Evolutionary conservation across 2,329 filamentous ascomycete genomes (phyloP).

Genomic region (Scortechinia acanthostroma): DNA sequence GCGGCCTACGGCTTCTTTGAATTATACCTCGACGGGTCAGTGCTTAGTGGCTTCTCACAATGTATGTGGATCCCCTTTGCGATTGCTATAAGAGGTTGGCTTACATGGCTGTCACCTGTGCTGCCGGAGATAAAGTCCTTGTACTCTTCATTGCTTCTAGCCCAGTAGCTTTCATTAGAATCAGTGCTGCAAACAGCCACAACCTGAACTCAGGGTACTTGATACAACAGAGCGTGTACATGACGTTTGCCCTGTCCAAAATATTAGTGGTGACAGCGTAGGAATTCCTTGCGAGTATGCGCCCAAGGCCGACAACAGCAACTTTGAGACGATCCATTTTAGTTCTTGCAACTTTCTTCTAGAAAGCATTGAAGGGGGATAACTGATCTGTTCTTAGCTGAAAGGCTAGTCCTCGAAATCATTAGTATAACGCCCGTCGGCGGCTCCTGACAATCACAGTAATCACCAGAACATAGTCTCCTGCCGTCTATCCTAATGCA

Average conservation of each 20-base stretch:
- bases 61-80: slow-evolving; percentile 44
- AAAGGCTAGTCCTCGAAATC: too few species aligned
- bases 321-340: background rate
- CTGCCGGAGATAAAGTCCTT: too few species aligned
- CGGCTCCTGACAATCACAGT: too few species aligned
- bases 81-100: slow-evolving; percentile 44
- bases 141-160: slow-evolving; percentile 35
- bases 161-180: slow-evolving; percentile 24
- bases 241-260: background rate
- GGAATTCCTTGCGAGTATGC: background rate
- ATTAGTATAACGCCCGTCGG: too few species aligned
- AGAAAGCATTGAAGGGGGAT: too few species aligned
- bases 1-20: too few species aligned
- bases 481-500: too few species aligned
- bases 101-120: slow-evolving; percentile 39
- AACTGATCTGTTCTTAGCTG: too few species aligned
- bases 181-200: background rate
- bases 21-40: too few species aligned
- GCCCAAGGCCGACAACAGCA: background rate
- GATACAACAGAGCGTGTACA: background rate
- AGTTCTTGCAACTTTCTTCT: too few species aligned
- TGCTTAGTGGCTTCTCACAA: slow-evolving; percentile 53
- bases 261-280: background rate
- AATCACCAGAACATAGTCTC: too few species aligned
- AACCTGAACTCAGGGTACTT: background rate